phyloP scores from a whole-genome alignment of 352 stramenopile genomes.

The Phytophthora crassamura region DNA sequence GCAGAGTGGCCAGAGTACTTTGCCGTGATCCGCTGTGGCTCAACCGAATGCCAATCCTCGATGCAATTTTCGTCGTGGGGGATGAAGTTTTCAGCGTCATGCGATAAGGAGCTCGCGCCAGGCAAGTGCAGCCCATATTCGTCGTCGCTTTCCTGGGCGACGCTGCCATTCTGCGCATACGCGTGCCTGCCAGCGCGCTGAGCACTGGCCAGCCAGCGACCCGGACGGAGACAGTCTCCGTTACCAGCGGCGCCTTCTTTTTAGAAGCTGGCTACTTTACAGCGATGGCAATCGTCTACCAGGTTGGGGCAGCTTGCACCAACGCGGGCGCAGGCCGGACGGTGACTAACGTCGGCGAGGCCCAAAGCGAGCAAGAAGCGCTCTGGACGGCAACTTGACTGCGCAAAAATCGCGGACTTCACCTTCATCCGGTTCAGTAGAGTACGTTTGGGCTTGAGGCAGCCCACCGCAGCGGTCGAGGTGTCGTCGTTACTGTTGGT shows the following conservation, averaged over 20 bases:
- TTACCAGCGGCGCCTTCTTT: constrained; percentile 25
- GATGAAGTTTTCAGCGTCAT: constrained; percentile 20
- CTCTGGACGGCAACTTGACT: constrained; percentile 45
- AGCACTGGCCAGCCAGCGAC: constrained; percentile 17
- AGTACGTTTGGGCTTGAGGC: constrained; percentile 43
- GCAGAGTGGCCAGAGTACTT: constrained; percentile 20
- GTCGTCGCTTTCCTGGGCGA: not conserved
- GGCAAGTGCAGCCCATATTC: constrained; percentile 11
- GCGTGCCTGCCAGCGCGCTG: constrained; percentile 9
- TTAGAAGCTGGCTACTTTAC: constrained; percentile 28
- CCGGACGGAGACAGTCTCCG: constrained; percentile 28
- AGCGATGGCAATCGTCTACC: not conserved
- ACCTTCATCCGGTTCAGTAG: constrained; percentile 38
- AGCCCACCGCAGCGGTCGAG: constrained; percentile 27
- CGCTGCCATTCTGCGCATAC: not conserved
- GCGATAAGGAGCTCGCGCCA: constrained; percentile 9
- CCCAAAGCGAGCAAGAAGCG: constrained; percentile 29
- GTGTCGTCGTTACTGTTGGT: constrained; percentile 45
- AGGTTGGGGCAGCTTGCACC: constrained; percentile 1
- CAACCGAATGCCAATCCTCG: not conserved
- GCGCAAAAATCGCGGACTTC: constrained; percentile 32
- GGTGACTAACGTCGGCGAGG: constrained; percentile 24
- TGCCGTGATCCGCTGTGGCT: not conserved
- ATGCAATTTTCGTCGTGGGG: constrained; percentile 1
- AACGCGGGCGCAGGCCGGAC: constrained; percentile 14